Conservation (phyloP, 2,329 filamentous ascomycete species). For the Fusarium robinianum region DNA sequence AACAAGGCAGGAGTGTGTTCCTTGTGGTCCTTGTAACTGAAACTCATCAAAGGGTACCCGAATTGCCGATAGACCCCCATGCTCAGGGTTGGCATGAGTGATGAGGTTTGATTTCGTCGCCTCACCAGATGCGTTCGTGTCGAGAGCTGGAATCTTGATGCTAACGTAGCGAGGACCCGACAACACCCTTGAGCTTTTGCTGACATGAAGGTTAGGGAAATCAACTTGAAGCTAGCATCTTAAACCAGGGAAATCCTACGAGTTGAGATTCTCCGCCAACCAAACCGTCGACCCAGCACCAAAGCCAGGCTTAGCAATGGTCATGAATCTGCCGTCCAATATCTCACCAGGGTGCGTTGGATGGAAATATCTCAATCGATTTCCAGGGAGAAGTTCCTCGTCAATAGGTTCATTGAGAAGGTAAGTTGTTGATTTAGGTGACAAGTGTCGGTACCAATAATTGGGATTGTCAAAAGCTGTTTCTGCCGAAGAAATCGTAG, state of each 20-base stretch:
- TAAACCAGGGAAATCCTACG: constrained; percentile 13
- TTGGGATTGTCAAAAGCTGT: too few species aligned
- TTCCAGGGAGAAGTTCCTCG: constrained; percentile 19
- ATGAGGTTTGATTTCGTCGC: constrained; percentile 13
- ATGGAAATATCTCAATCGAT: constrained; percentile 21
- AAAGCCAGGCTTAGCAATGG: constrained; percentile 43
- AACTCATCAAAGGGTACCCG: constrained; percentile 22
- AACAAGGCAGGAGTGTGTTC: constrained; percentile 30
- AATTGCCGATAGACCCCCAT: constrained; percentile 16
- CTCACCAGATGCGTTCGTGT: constrained; percentile 21
- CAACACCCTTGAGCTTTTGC: constrained; percentile 2
- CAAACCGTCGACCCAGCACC: constrained; percentile 45
- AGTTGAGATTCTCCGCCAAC: constrained; percentile 38
- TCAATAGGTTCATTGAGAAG: constrained; percentile 22
- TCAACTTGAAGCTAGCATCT: too few species aligned
- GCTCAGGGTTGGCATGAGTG: constrained; percentile 16
- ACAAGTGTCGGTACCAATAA: too few species aligned
- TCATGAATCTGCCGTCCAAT: constrained; percentile 43
- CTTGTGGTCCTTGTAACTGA: constrained; percentile 12
- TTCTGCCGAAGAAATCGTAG: too few species aligned
- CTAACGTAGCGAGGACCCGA: constrained; percentile 13
- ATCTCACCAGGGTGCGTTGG: constrained; percentile 31
- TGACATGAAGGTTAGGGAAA: too few species aligned
- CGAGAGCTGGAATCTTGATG: constrained; percentile 27
- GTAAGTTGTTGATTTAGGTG: not conserved